Evolutionary conservation across 495 filamentous ascomycete genomes (phyloP), one percentile per base, ranked within the genome.

Genomic region (Penicillium flavigenum): DNA sequence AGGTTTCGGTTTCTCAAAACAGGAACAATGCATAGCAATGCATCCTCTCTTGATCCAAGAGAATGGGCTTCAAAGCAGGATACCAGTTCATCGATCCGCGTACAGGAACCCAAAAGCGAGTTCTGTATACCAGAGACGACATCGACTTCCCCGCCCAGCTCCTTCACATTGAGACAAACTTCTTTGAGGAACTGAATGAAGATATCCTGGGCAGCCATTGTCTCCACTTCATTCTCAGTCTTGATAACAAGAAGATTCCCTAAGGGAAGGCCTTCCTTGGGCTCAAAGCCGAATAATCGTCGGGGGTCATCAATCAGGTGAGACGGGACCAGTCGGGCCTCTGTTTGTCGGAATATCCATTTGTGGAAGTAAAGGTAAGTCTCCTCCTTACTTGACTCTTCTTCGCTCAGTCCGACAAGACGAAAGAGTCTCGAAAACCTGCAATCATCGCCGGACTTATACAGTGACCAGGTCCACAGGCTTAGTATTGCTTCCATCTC

Each of bases 201-300:
- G 8, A 78, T 62, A 32, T 78, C 73, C 45, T 78, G 75, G 5
- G 75, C 75, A 1, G 50, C 64, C 71, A 75, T 72, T 1, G 14
- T 53, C 27, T 71, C 68, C 1, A 75, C 14, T 2, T 27, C 46
- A 19, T 65, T 74, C 0, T 62, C 51, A 0, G 68, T 70, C 34
- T 53, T 59, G 2, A 75, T 57, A 2, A 61, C 62, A 5, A 76
- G 59, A 4, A 70, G 59, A 0, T 69, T 55, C 27, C 47, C 63
- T 8, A 63, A 61, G 5, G 60, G 24, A 0, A 16, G 47, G 14
- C 29, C 51, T 19, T 3, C 32, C 19, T 62, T 56, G 0, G 64
- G 57, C 1, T 58, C 51, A 26, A 56, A 62, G 0, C 70, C 67
- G 45, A 76, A 76, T 0, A 68, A 43, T 4, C 59, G 64, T 3